Conservation (phyloP, 1,284 basidiomycete genomes). For the Ceratobasidium sp. region DNA sequence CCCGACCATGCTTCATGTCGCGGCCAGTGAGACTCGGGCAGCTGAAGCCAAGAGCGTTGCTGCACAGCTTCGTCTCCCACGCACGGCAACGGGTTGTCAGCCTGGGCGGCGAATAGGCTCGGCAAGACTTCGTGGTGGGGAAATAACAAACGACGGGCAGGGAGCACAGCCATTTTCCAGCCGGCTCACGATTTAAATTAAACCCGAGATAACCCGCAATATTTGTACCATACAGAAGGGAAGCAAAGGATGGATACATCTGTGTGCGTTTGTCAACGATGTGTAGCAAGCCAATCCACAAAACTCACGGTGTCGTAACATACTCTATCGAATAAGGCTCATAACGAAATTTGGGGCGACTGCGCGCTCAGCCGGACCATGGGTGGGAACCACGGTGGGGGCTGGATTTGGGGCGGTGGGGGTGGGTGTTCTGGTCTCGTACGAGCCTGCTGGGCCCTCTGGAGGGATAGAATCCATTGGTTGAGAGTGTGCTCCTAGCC, state of each 20-base stretch:
- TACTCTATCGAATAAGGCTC: not conserved
- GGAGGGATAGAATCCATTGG: slow-evolving; percentile 39
- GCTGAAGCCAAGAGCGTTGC: not conserved
- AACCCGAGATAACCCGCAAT: not conserved
- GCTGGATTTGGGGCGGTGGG: slow-evolving; percentile 11
- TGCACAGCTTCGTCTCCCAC: not conserved
- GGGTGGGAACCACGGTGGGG: slow-evolving; percentile 39
- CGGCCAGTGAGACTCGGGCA: not conserved
- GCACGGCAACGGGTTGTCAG: not conserved
- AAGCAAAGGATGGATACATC: slow-evolving; percentile 4
- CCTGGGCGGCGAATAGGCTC: not conserved
- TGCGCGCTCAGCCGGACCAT: slow-evolving; percentile 18
- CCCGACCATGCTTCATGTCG: not conserved
- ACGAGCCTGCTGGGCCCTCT: slow-evolving; percentile 5
- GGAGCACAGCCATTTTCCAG: not conserved
- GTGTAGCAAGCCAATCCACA: not conserved
- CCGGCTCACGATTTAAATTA: not conserved
- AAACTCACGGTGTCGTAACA: slow-evolving; percentile 23
- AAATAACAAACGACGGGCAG: not conserved
- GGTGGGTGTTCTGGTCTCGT: not conserved
- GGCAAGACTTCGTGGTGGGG: slow-evolving; percentile 2
- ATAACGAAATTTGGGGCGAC: slow-evolving; percentile 11
- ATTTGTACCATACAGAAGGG: slow-evolving; percentile 1
- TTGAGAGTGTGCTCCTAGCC: slow-evolving; percentile 36
- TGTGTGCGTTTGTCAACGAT: slow-evolving; percentile 2